A percentile compares a stretch with the other conserved stretches of the same genome.
Conservation (phyloP, 2,329 filamentous ascomycete species). For the Apiospora phragmitis region DNA sequence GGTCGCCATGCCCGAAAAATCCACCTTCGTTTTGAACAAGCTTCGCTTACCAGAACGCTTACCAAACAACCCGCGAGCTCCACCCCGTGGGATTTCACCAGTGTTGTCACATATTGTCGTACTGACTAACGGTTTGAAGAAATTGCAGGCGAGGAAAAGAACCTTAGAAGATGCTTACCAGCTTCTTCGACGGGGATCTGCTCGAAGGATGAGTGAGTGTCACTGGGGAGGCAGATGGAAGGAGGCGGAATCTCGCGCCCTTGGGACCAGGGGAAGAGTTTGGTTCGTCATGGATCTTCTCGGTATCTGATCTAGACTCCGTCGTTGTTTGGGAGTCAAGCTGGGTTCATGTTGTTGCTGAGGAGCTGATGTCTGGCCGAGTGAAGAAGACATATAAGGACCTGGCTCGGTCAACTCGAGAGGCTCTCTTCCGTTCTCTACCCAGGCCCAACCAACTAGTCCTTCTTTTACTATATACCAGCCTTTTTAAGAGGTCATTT, state of each 20-base stretch:
- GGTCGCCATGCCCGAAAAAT: not conserved
- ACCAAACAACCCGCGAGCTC: not conserved
- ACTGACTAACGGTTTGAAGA: slow-evolving; percentile 1
- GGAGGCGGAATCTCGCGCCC: not conserved
- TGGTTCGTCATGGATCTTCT: not conserved
- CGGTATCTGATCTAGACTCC: not conserved
- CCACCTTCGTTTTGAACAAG: not conserved
- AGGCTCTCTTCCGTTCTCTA: not conserved
- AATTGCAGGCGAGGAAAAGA: not conserved
- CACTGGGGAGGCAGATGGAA: not conserved
- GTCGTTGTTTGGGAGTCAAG: not conserved
- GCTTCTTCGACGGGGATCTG: not conserved
- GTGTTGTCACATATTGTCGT: not conserved
- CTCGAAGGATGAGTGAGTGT: not conserved
- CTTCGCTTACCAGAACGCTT: not conserved
- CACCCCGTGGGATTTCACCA: not conserved
- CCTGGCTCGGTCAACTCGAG: not conserved
- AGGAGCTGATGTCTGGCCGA: not conserved
- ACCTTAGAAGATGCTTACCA: not conserved
- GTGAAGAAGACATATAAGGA: not conserved
- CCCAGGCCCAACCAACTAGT: not conserved
- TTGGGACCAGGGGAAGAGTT: not conserved
- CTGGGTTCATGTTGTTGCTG: not conserved
- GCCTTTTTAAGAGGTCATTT: not conserved
- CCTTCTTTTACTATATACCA: not conserved